These are phyloP conservation scores for Macrophomina pseudophaseolina DNA, from an alignment of 2,329 filamentous ascomycete genomes.

Conservation along the genomic window DNA sequence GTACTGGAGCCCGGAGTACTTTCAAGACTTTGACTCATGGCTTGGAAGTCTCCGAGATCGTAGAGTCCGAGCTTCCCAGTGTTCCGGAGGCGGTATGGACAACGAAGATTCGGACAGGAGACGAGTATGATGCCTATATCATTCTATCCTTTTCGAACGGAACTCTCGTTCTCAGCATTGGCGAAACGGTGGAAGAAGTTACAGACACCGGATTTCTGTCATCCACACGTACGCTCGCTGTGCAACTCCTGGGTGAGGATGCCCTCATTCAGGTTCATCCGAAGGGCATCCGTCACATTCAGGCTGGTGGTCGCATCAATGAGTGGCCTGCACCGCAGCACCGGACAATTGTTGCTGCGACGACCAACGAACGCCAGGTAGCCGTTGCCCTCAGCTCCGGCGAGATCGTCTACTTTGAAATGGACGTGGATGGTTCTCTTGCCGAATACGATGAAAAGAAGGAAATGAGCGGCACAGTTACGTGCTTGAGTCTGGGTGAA, in stretches of 20 bases:
- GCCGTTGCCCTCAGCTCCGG: constrained; percentile 93
- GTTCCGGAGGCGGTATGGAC: constrained; percentile 95
- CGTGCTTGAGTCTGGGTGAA: constrained; percentile 89
- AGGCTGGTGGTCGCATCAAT: constrained; percentile 75
- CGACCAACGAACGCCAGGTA: constrained; percentile 91
- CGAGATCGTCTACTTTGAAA: constrained; percentile 97
- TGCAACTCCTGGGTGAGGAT: constrained; percentile 92
- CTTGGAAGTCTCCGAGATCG: constrained; percentile 89
- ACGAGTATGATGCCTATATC: constrained; percentile 92
- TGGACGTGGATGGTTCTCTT: constrained; percentile 87
- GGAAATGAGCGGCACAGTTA: constrained; percentile 94
- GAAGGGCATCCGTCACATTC: constrained; percentile 92
- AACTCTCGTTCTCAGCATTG: constrained; percentile 91
- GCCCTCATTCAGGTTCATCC: constrained; percentile 93
- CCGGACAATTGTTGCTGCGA: constrained; percentile 90
- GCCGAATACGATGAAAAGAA: constrained; percentile 94
- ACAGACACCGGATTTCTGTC: constrained; percentile 91
- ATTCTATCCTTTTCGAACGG: constrained; percentile 90
- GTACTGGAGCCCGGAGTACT: constrained; percentile 83
- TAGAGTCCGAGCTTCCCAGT: constrained; percentile 89
- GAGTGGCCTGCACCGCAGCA: constrained; percentile 95
- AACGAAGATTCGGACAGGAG: constrained; percentile 79
- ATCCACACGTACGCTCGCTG: constrained; percentile 85
- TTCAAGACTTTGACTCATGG: constrained; percentile 94
- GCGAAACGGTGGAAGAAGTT: constrained; percentile 95